Evolutionary conservation across 2,329 filamentous ascomycete species (phyloP).

Genomic region (Penicillium frequentans): DNA sequence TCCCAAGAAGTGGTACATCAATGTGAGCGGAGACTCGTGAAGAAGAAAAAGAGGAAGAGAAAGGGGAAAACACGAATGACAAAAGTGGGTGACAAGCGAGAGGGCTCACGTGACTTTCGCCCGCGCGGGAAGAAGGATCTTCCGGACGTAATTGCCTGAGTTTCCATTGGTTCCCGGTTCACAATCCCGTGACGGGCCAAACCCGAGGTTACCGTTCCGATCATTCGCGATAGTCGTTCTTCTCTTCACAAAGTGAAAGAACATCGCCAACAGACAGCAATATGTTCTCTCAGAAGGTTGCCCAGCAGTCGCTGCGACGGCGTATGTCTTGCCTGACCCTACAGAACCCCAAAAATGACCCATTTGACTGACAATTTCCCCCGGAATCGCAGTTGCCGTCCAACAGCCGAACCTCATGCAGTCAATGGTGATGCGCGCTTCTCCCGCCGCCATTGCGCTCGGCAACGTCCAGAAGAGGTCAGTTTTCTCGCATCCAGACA

Average conservation of each 20-base stretch:
- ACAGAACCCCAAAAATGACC: background rate
- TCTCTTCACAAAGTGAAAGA: constrained; percentile 14
- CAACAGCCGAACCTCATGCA: constrained; percentile 45
- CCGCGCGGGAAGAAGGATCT: constrained; percentile 33
- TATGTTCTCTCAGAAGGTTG: constrained; percentile 51
- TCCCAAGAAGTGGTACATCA: constrained; percentile 32
- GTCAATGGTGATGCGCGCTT: constrained; percentile 44
- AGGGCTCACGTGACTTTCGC: background rate
- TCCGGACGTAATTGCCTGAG: constrained; percentile 36
- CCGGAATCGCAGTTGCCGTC: constrained; percentile 41
- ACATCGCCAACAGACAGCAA: constrained; percentile 23
- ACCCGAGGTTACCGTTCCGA: constrained; percentile 45
- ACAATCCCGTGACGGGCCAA: constrained; percentile 36
- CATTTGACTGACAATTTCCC: constrained; percentile 24
- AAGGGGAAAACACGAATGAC: constrained; percentile 4
- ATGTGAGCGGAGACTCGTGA: constrained; percentile 43
- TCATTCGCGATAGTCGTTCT: constrained; percentile 27
- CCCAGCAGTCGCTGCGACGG: constrained; percentile 50
- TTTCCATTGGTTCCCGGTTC: constrained; percentile 34
- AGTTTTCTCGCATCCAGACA: constrained; percentile 11
- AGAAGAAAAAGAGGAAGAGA: constrained; percentile 23
- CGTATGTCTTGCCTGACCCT: constrained; percentile 37
- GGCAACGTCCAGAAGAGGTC: constrained; percentile 48
- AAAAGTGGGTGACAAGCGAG: constrained; percentile 21
- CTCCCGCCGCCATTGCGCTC: constrained; percentile 45